These are phyloP conservation scores for Dendrobium officinale DNA, from an alignment of 106 monocot genomes.

Conservation along the genomic window DNA sequence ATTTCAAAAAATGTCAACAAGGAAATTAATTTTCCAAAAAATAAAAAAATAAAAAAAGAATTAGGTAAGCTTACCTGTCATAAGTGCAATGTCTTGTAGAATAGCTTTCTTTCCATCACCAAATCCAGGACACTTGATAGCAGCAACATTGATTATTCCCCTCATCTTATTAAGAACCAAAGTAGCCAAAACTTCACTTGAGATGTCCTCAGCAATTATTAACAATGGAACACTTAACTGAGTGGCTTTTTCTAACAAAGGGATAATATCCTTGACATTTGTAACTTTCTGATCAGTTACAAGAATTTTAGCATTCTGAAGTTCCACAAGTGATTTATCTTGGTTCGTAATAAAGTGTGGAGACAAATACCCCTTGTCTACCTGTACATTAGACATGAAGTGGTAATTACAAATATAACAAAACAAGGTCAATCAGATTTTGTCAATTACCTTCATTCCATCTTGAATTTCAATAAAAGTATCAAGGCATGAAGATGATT, in stretches of 20 bases:
- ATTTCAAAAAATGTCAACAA: neutral
- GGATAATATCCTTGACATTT: constrained; percentile 63
- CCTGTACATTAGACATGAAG: constrained; percentile 28
- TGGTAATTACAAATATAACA: neutral
- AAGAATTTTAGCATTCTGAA: constrained; percentile 85
- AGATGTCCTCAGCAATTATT: constrained; percentile 92
- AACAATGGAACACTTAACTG: constrained; percentile 85
- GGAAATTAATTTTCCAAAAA: neutral
- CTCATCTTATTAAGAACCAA: constrained; percentile 76
- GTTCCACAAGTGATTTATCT: constrained; percentile 80
- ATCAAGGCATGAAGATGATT: constrained; percentile 73
- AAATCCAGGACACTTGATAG: constrained; percentile 85
- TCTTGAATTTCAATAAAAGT: constrained; percentile 84
- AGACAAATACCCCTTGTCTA: constrained; percentile 90
- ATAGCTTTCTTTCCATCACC: constrained; percentile 85
- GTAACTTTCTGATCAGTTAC: constrained; percentile 84
- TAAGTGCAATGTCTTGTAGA: constrained; percentile 94
- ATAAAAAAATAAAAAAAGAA: neutral
- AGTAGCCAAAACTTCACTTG: constrained; percentile 64
- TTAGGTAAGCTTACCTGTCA: constrained; percentile 55
- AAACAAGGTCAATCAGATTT: neutral
- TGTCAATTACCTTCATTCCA: constrained; percentile 81
- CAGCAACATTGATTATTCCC: constrained; percentile 88
- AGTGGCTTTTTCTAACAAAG: constrained; percentile 72
- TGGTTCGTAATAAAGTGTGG: constrained; percentile 92